Percentiles rank a stretch among this genome's conserved stretches.
Evolutionary conservation across 495 filamentous ascomycete genomes (phyloP).

Genomic region (Astrocystis sublimbata): DNA sequence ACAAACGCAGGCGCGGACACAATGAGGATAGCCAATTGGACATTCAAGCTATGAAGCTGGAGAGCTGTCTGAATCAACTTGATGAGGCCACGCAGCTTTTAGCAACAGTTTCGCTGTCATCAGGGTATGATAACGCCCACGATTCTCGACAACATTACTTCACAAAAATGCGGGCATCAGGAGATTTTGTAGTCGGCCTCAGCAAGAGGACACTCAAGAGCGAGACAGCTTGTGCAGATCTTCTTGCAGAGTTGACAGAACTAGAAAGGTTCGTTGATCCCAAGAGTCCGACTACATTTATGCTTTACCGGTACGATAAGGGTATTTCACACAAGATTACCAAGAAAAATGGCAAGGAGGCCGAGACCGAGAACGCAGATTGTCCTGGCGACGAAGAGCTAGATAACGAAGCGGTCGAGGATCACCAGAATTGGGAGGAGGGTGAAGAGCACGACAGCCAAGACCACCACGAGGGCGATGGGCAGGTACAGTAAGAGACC

Average conservation of each 20-base stretch:
- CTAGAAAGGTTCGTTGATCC: conserved; percentile 30
- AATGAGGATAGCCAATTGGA: conserved; percentile 27
- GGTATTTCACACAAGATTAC: conserved; percentile 6
- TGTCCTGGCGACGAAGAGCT: neutral
- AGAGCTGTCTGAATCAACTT: conserved; percentile 26
- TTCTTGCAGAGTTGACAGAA: conserved; percentile 26
- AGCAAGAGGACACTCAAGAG: conserved; percentile 22
- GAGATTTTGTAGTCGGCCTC: conserved; percentile 18
- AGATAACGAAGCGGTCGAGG: neutral
- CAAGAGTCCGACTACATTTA: conserved; percentile 15
- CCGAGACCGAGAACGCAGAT: neutral
- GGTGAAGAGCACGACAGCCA: neutral
- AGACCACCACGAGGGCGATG: neutral
- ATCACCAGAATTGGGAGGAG: neutral
- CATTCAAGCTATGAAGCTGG: conserved; percentile 28
- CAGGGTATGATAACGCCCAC: conserved; percentile 11
- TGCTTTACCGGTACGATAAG: conserved; percentile 24
- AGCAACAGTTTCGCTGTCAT: conserved; percentile 9
- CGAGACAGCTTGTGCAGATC: conserved; percentile 26
- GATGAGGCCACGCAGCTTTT: conserved; percentile 24
- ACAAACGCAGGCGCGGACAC: conserved; percentile 17
- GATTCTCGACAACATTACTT: conserved; percentile 26
- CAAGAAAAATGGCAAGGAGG: neutral
- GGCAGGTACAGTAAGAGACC: neutral
- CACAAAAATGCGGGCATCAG: conserved; percentile 23